Evolutionary conservation across 441 rosid species (phyloP), one percentile per base, ranked within the genome.

Genomic region (Croton laevigatus): DNA sequence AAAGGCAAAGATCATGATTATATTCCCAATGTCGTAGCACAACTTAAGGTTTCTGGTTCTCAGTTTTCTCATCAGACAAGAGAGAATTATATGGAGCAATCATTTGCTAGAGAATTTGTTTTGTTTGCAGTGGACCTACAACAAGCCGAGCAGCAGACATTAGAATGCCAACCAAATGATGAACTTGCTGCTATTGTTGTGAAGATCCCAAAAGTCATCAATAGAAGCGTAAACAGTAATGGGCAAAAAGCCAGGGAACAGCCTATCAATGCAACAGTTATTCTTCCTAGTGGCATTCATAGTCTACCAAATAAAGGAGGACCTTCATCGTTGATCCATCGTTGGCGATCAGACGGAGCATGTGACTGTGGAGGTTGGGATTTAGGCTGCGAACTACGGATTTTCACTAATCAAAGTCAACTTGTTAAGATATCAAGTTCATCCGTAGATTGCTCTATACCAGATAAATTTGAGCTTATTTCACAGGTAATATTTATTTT

Each of bases 341-440:
- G 98, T 7, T 94, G 98, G 99, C 86, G 81, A 75, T 84, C 97
- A 38, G 98, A 94, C 58, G 99, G 99, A 27, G 81, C 91, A 68
- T 94, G 99, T 69, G 98, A 94, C 72, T 94, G 99, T 73, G 99
- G 98, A 71, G 99, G 98, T 75, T 94, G 99, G 98, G 99, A 94
- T 76, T 79, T 89, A 79, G 93, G 94, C 45, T 94, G 99, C 82
- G 80, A 87, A 70, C 96, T 90, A 60, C 81, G 78, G 85, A 76
- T 89, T 81, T 88, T 92, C 42, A 73, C 81, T 17, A 88, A 82
- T 72, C 63, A 74, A 36, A 79, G 71, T 69, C 90, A 80, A 75
- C 76, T 49, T 59, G 44, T 16, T 46, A 74, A 69, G 78, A 84
- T 62, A 40, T 72, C 78, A 62, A 74, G 82, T 68, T 69, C 82